Base-by-base conservation (phyloP, 495 filamentous ascomycete genomes). In the Rusavskia elegans region DNA sequence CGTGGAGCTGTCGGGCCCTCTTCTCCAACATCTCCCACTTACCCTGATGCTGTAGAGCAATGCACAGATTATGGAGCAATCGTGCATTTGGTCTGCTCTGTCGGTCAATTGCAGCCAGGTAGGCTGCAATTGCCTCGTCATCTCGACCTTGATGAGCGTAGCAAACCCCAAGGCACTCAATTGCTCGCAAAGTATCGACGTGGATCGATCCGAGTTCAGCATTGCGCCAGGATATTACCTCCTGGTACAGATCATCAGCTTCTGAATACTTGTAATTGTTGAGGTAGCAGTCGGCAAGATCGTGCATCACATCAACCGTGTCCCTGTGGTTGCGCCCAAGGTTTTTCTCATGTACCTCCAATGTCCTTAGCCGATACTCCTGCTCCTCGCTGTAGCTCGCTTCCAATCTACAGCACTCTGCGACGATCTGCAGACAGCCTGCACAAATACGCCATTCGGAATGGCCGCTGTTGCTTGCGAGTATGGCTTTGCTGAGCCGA, bases 211-310 rank as follows among this genome's bases (percentile, higher is more conserved):
- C 40, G 5, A 53, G 41, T 14, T 13, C 42, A 7, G 7, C 21
- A 25, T 36, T 48, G n/a, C 51, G 51, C 51, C 51, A 53, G 13
- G 27, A 20, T n/a, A 53, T 9, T 7, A 53, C 41, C 5, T 16
- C 25, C 17, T 48, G 25, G 21, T 48, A 48, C 25, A 53, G n/a
- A 16, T 46, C 42, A 25, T 37, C 45, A 9, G 51, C 51, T 39
- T 45, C 51, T 4, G 42, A 10, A 45, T 36, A 45, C n/a, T 45
- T 45, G 14, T 23, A 11, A 16, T 10, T 23, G 10, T 53, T 53
- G 3, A 53, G 19, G 25, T 53, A 53, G 51, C 51, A 53, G 30
- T 46, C 42, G 17, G 51, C 51, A 11, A 53, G 42, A 53, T 40
- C 51, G 13, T 53, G 40, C 25, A 46, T 16, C 21, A 41, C 51